Evolutionary conservation across 768 basidiomycete genomes (phyloP).

Genomic region (Pulveroboletus sp.): DNA sequence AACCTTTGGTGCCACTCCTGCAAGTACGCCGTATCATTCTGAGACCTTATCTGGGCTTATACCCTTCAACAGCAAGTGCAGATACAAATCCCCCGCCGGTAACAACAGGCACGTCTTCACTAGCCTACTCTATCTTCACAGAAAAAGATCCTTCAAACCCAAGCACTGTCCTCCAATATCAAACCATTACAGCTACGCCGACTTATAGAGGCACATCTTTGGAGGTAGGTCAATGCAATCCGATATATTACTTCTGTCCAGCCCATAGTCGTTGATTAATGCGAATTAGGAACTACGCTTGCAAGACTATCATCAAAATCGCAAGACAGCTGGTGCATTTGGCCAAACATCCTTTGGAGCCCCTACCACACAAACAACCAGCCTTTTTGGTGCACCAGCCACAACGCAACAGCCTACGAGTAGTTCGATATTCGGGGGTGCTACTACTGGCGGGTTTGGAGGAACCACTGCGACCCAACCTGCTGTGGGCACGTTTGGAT

Average conservation of each 20-base stretch:
- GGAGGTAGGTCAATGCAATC: slow-evolving; percentile 60
- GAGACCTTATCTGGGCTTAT: slow-evolving; percentile 9
- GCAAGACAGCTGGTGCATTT: slow-evolving; percentile 68
- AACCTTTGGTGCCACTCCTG: slow-evolving; percentile 39
- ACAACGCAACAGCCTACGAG: slow-evolving; percentile 27
- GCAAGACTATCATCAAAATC: slow-evolving; percentile 72
- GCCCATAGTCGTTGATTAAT: neutral
- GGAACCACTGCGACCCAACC: slow-evolving; percentile 22
- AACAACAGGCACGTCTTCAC: slow-evolving; percentile 65
- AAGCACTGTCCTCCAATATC: slow-evolving; percentile 59
- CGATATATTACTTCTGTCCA: slow-evolving; percentile 3
- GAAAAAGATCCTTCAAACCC: slow-evolving; percentile 63
- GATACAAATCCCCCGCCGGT: slow-evolving; percentile 46
- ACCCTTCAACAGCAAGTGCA: slow-evolving; percentile 26
- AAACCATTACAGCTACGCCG: slow-evolving; percentile 78
- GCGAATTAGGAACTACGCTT: slow-evolving; percentile 58
- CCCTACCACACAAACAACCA: slow-evolving; percentile 23
- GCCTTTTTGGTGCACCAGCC: slow-evolving; percentile 25
- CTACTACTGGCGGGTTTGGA: slow-evolving; percentile 21
- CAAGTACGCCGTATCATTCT: slow-evolving; percentile 22
- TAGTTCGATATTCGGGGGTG: slow-evolving; percentile 29
- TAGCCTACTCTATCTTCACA: slow-evolving; percentile 49
- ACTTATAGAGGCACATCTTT: slow-evolving; percentile 73
- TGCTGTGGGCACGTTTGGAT: slow-evolving; percentile 27
- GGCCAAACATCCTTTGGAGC: slow-evolving; percentile 38